Percentiles rank a stretch among this genome's conserved stretches.
phyloP scores from a whole-genome alignment of 108 stramenopile species.

The Schizochytrium sp. region DNA sequence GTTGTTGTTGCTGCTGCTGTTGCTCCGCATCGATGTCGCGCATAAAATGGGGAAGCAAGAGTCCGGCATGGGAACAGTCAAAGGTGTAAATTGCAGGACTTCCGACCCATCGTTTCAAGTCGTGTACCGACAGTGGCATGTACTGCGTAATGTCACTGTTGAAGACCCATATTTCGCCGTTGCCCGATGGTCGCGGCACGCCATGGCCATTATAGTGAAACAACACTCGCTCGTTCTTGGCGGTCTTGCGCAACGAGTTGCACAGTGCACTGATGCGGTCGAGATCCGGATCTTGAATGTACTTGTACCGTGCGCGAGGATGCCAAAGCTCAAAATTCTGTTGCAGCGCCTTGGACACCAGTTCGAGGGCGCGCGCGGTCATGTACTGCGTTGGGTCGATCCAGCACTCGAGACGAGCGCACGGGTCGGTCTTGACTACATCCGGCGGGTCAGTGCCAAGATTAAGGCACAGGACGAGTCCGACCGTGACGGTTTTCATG shows the following conservation, averaged over 20 bases:
- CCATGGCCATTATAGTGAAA: conserved; percentile 99
- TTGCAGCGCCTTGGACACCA: conserved; percentile 75
- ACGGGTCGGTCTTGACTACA: conserved; percentile 71
- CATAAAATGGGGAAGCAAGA: conserved; percentile 73
- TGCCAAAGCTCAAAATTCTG: conserved; percentile 82
- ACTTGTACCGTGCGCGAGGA: conserved; percentile 61
- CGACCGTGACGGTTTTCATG: conserved; percentile 67
- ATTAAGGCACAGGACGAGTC: conserved; percentile 83
- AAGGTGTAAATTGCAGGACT: conserved; percentile 66
- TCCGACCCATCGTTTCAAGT: conserved; percentile 78
- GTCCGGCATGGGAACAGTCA: conserved; percentile 75
- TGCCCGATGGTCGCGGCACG: conserved; percentile 82
- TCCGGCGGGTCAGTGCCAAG: conserved; percentile 97
- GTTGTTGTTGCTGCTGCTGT: neutral
- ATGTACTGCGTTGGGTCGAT: conserved; percentile 71
- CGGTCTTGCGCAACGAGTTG: conserved; percentile 57
- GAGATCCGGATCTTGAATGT: conserved; percentile 82
- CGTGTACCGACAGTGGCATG: conserved; percentile 78
- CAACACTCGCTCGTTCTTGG: conserved; percentile 69
- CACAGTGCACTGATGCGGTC: conserved; percentile 78
- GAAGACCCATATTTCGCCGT: conserved; percentile 94
- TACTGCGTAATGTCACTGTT: conserved; percentile 94
- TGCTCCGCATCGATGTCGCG: neutral
- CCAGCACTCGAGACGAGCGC: conserved; percentile 85
- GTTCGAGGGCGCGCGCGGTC: conserved; percentile 61